Evolutionary conservation across 1,284 basidiomycete species (phyloP), one percentile per base, ranked within the genome.

Genomic region (Fomitopsis palustris): DNA sequence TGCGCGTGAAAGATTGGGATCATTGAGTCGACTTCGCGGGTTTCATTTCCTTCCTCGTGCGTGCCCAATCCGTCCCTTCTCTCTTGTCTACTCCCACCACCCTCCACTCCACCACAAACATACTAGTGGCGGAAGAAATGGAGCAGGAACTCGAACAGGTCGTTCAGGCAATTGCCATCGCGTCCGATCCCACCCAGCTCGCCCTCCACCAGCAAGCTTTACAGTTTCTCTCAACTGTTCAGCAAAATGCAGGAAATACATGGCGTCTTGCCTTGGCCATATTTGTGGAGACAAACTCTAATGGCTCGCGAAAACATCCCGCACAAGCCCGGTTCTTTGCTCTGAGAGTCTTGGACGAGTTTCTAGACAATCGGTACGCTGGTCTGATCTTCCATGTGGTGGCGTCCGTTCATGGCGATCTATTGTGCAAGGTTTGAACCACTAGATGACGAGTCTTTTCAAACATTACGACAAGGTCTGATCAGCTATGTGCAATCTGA

Each of bases 301-400:
- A 85, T 64, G 86, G 86, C 31, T 67, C 73, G 33, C 78, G 84
- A 67, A 90, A 87, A 74, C 84, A 93, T 72, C 84, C 85, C 23
- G 74, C 85, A 49, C 86, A 94, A 68, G 90, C 84, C 42, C 83
- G 94, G 58, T 91, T 96, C 77, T 95, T 92, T 73, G 92, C 89
- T 25, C 78, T 96, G 64, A 85, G 92, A 61, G 85, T 96, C 58
- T 74, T 96, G 59, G 92, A 94, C 63, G 92, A 94, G 57, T 93
- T 92, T 69, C 80, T 96, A 61, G 91, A 92, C 67, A 88, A 88
- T 73, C 83, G 87, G 93, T 93, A 72, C 78, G 90, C 78, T 29
- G 25, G 53, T 12, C 3, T 27, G 27, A 21, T 19, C 8, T 25
- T 14, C 14, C 19, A 33, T 47, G 27, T 4, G 8, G 41, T 54